Conservation (phyloP, 2,329 filamentous ascomycete genomes). For the Raffaelea arxii region DNA sequence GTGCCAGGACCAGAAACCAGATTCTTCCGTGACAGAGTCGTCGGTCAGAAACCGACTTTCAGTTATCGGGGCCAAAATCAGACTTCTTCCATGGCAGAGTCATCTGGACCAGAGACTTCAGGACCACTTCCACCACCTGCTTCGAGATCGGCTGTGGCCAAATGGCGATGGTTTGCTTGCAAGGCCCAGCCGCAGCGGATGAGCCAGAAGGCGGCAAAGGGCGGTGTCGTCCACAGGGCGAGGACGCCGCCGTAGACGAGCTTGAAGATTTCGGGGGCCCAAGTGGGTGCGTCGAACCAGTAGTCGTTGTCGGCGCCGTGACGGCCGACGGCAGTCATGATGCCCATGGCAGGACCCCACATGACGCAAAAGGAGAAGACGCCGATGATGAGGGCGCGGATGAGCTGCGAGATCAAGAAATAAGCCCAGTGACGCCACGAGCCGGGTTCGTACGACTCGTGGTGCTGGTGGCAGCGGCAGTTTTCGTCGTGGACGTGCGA, state of each 20-base stretch:
- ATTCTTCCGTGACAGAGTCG: no score
- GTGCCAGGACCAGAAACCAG: no score
- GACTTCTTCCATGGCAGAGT: no score
- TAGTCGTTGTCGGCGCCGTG: constrained; percentile 29
- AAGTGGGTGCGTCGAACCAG: constrained; percentile 25
- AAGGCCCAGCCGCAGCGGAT: constrained; percentile 35
- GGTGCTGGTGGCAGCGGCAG: constrained; percentile 9
- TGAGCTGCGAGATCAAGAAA: constrained; percentile 25
- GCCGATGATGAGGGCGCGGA: constrained; percentile 25
- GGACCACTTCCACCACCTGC: not conserved
- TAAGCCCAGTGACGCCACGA: constrained; percentile 20
- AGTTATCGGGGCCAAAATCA: no score
- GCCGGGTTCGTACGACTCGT: constrained; percentile 17
- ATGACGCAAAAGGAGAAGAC: constrained; percentile 30
- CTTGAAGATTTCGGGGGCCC: constrained; percentile 42
- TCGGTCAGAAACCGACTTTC: no score
- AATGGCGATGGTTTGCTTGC: constrained; percentile 13
- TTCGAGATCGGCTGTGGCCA: no score
- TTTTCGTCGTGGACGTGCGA: constrained; percentile 11
- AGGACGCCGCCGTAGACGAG: constrained; percentile 35
- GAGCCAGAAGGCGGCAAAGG: constrained; percentile 40
- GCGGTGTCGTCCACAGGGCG: constrained; percentile 35
- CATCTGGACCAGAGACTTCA: no score
- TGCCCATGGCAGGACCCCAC: constrained; percentile 32
- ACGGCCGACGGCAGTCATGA: constrained; percentile 25